Percentiles rank a stretch among this genome's conserved stretches.
These are phyloP conservation scores for Polytolypa hystricis DNA, from an alignment of 2,329 filamentous ascomycete species.

Conservation along the genomic window DNA sequence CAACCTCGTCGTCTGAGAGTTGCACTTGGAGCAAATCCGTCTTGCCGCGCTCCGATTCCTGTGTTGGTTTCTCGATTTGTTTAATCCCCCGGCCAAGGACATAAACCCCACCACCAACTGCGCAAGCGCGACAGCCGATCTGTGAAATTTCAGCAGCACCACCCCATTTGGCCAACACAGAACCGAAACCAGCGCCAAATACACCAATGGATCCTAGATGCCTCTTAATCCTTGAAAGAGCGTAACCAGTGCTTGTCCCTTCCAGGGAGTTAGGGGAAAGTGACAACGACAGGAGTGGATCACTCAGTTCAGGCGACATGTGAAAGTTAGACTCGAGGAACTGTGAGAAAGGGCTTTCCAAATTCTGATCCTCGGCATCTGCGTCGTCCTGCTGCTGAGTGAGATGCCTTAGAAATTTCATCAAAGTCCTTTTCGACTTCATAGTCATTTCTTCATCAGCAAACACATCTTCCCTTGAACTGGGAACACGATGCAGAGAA, in stretches of 20 bases:
- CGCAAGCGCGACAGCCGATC: constrained; percentile 78
- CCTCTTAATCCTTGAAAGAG: constrained; percentile 60
- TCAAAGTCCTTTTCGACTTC: constrained; percentile 72
- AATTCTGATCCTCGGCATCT: constrained; percentile 44
- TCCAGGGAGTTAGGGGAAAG: constrained; percentile 52
- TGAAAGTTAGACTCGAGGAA: constrained; percentile 45
- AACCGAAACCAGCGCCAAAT: constrained; percentile 80
- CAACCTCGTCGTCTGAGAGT: constrained; percentile 27
- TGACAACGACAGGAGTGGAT: constrained; percentile 58
- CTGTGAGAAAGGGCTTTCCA: constrained; percentile 42
- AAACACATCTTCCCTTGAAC: constrained; percentile 86
- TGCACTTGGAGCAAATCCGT: constrained; percentile 18
- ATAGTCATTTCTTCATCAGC: constrained; percentile 62
- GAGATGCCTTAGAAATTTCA: constrained; percentile 91
- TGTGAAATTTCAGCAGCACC: constrained; percentile 81
- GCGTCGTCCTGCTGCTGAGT: constrained; percentile 51
- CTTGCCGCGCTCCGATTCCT: constrained; percentile 6
- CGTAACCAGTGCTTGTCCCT: constrained; percentile 52
- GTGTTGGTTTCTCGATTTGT: constrained; percentile 13
- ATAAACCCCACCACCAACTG: constrained; percentile 84
- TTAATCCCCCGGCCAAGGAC: constrained; percentile 64
- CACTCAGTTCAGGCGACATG: constrained; percentile 56
- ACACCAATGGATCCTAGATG: constrained; percentile 79
- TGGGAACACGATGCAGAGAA: constrained; percentile 61
- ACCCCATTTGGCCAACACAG: constrained; percentile 87